Evolutionary conservation across 2,329 filamentous ascomycete species (phyloP), one percentile per base, ranked within the genome.

Genomic region (Acephala macrosclerotiorum): DNA sequence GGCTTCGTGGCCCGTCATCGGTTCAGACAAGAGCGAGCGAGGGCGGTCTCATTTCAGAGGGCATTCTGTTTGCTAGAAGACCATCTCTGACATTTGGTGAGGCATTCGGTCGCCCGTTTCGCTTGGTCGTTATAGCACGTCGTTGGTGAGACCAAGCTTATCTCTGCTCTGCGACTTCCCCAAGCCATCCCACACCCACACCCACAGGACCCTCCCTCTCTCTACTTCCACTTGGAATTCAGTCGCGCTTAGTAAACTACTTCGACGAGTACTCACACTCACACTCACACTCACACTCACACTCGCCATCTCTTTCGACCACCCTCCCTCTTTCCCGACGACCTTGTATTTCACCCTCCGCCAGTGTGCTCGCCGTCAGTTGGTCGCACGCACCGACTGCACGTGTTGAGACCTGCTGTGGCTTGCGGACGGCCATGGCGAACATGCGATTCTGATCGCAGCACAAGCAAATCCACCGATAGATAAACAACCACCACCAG

Each of bases 391-490:
- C 45, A 25, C 12, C 38, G n/a, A 11, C 49, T 29, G 49, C 49
- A 53, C 49, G 49, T 53, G 49, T 53, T 53, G 49, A 29, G 49
- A 53, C 33, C 49, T 53, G 25, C 25, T 33, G 49, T 49, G 45
- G 45, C 20, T n/a, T 22, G 49, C 18, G 49, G 25, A 20, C 20
- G 4, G 6, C 6, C 3, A 22, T 51, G 12, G 11, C 49, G 29
- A 33, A 53, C 49, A 53, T 53, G 49, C 49, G 49, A 53, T 53
- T 53, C 20, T 3, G 8, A 22, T 18, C 49, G 14, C 12, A 18
- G 25, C 3, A 53, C 9, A 33, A 11, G 26, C 49, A 49, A 49
- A 6, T 22, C 18, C 45, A 11, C 49, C 26, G 16, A 29, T 12
- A 29, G 45, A 22, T 25, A 40, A n/a, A n/a, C n/a, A n/a, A n/a